Evolutionary conservation across 257 asterid species (phyloP), one percentile per base, ranked within the genome.

Genomic region (Paulownia fortunei): DNA sequence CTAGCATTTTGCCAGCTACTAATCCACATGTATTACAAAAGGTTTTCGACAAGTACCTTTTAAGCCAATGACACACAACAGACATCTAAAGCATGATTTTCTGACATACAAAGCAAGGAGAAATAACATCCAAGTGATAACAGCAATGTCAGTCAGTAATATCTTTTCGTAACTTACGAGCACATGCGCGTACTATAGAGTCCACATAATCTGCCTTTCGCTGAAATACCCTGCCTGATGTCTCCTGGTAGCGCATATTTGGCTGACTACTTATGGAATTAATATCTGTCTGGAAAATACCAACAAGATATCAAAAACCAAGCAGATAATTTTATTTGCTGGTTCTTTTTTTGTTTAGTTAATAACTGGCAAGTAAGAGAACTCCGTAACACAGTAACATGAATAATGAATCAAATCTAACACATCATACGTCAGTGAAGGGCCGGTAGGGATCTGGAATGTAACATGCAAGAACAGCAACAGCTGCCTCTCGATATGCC

Each of bases 401-500:
- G 63, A 83, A 51, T 16, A 67, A 44, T 68, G 6, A 76, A 78
- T 49, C 27, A 46, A 70, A 76, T 56, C 18, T 68, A 58, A 75
- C 23, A 54, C 42, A 73, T 13, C 84, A 76, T 81, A 95, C 99
- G 70, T 88, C 97, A 42, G 82, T 80, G 81, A 96, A 90, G 54
- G 93, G 92, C 34, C 89, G 90, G 81, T 84, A 84, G 56, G 97
- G 86, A 86, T 96, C 97, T 56, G 98, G 99, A 79, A 96, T 82
- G 87, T 74, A 78, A 83, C 99, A 96, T 75, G 94, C 94, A 84
- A 96, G 92, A 85, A 96, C 87, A 69, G 99, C 97, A 78, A 96
- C 97, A 74, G 98, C 97, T 62, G 99, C 99, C 90, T 96, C 99
- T 77, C 99, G 79, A 78, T 93, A 93, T 70, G 99, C 99, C 86